phyloP scores from a whole-genome alignment of 257 asterid species.

The Solanum ossicruentum region DNA sequence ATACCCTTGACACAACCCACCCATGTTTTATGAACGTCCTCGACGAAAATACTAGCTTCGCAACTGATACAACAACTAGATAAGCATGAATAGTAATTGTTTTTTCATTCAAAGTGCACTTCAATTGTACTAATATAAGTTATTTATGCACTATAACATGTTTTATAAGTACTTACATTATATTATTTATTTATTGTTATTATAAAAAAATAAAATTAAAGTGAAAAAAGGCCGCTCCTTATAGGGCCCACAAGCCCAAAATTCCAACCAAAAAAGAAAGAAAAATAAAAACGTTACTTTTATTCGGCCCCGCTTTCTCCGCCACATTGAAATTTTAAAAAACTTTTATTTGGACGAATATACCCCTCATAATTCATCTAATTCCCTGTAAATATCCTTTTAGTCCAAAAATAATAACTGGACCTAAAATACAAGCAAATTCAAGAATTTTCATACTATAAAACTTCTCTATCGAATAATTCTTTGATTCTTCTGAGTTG shows the following conservation, averaged over 20 bases:
- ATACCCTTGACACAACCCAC: no score
- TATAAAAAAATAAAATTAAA: background rate
- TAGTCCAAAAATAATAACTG: background rate
- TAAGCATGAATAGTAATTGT: background rate
- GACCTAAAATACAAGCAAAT: background rate
- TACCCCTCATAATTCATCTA: slow-evolving; percentile 16
- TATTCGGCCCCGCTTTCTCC: slow-evolving; percentile 7
- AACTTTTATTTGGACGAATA: slow-evolving; percentile 6
- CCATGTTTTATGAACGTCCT: no score
- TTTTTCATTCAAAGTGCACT: background rate
- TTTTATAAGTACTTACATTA: background rate
- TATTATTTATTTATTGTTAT: background rate
- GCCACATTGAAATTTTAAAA: slow-evolving; percentile 52
- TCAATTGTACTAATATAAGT: background rate
- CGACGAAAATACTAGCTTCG: no score
- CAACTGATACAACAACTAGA: background rate
- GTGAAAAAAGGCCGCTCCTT: background rate
- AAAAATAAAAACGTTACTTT: slow-evolving; percentile 23
- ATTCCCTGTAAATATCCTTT: background rate
- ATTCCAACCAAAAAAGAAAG: background rate
- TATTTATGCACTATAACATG: background rate
- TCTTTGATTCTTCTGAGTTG: background rate
- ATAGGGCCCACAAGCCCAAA: slow-evolving; percentile 9
- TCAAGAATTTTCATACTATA: background rate
- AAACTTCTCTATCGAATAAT: background rate